Evolutionary conservation across 495 filamentous ascomycete species (phyloP).

Genomic region (Penicillium samsonianum): DNA sequence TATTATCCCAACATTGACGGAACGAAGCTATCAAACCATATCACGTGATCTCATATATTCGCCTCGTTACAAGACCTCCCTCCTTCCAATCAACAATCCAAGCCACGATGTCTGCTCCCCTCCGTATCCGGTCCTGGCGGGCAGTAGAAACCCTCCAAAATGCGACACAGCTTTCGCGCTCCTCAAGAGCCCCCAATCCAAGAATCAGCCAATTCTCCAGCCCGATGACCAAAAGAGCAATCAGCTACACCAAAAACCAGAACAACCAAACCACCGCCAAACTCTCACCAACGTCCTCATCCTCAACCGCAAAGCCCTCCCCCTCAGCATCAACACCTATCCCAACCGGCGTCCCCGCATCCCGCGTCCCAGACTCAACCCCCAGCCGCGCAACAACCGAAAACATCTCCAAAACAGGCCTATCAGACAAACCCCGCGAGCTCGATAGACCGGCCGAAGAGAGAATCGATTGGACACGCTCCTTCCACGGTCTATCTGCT

Average conservation of each 20-base stretch:
- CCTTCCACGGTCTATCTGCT: constrained; percentile 82
- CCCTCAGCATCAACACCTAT: constrained; percentile 18
- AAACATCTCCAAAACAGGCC: constrained; percentile 54
- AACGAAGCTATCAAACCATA: not conserved
- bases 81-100: constrained; percentile 7
- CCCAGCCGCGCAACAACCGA: constrained; percentile 42
- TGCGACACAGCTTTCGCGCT: constrained; percentile 2
- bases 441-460: constrained; percentile 47
- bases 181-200: constrained; percentile 6
- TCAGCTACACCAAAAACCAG: constrained; percentile 24
- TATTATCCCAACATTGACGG: not conserved
- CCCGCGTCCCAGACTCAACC: constrained; percentile 31
- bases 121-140: constrained; percentile 21
- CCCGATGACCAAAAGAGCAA: constrained; percentile 22
- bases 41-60: constrained; percentile 19
- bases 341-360: constrained; percentile 6
- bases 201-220: constrained; percentile 16
- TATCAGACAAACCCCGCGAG: constrained; percentile 53
- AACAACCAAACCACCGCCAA: constrained; percentile 20
- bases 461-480: constrained; percentile 86
- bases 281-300: constrained; percentile 22
- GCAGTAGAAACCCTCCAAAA: constrained; percentile 22
- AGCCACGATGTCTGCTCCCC: constrained; percentile 25
- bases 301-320: constrained; percentile 19
- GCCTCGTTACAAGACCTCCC: constrained; percentile 1